These are phyloP conservation scores for Friedmanniomyces simplex DNA, from an alignment of 495 filamentous ascomycete species.

Conservation along the genomic window DNA sequence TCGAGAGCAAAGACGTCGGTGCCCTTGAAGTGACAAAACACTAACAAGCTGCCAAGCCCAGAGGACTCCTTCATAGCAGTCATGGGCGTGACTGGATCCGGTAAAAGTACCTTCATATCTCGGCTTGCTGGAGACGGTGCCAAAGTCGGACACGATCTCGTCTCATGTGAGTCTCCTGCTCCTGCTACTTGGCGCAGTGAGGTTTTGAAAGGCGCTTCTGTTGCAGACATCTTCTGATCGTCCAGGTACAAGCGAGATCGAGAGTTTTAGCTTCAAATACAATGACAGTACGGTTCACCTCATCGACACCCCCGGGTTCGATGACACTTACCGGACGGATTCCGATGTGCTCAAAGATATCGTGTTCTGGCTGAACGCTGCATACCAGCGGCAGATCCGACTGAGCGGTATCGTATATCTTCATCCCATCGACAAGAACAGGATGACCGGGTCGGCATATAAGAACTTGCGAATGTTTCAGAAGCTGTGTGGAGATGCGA, in stretches of 20 bases:
- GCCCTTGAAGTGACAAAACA: too few relatives aligned
- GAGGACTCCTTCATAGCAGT: neutral
- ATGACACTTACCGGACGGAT: conserved; percentile 32
- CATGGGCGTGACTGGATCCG: conserved; percentile 2
- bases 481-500: conserved; percentile 33
- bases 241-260: too few relatives aligned
- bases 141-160: too few relatives aligned
- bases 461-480: conserved; percentile 38
- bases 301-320: conserved; percentile 39
- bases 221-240: neutral
- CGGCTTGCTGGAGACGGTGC: neutral
- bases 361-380: conserved; percentile 21
- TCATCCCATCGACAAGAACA: conserved; percentile 35
- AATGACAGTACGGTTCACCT: conserved; percentile 15
- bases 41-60: neutral
- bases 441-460: conserved; percentile 33
- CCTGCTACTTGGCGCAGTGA: neutral
- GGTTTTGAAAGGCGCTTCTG: neutral
- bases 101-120: conserved; percentile 2
- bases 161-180: too few relatives aligned
- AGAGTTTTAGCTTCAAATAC: too few relatives aligned
- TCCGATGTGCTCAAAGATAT: conserved; percentile 34
- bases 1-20: too few relatives aligned
- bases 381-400: conserved; percentile 15
- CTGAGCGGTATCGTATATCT: conserved; percentile 37